These are phyloP conservation scores for Dactylellina drechsleri DNA, from an alignment of 2,329 filamentous ascomycete genomes.

Conservation along the genomic window DNA sequence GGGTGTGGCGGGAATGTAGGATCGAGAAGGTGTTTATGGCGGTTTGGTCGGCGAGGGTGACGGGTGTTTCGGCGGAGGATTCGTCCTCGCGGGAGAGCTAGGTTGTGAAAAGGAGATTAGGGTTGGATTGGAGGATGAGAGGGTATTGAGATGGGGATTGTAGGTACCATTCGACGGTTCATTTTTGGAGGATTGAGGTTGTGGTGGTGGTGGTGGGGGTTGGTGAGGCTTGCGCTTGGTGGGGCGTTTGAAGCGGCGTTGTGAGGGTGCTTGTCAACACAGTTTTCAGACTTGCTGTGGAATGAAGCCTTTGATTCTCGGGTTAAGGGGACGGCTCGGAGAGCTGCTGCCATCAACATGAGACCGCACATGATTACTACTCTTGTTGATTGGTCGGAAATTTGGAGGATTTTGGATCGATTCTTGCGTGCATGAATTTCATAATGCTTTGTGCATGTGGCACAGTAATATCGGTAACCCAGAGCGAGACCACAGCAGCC, in stretches of 20 bases:
- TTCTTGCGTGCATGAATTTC: too few species aligned
- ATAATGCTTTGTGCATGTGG: too few species aligned
- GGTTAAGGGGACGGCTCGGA: too few species aligned
- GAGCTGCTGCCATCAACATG: too few species aligned
- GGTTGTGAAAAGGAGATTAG: background rate
- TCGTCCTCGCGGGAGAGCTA: slow-evolving; percentile 96
- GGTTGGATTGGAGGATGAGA: slow-evolving; percentile 20
- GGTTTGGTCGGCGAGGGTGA: slow-evolving; percentile 95
- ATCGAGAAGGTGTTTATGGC: slow-evolving; percentile 98
- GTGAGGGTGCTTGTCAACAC: background rate
- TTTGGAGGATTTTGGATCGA: too few species aligned
- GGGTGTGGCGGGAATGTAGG: slow-evolving; percentile 80
- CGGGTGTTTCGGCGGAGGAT: slow-evolving; percentile 81
- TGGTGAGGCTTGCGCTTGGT: slow-evolving; percentile 21
- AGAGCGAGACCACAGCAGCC: too few species aligned
- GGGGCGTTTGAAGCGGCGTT: background rate
- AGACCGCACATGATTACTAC: too few species aligned
- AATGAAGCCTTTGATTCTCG: too few species aligned
- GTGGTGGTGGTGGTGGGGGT: slow-evolving; percentile 12
- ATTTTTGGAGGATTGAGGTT: slow-evolving; percentile 37
- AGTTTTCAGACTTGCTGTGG: background rate
- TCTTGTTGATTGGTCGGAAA: too few species aligned
- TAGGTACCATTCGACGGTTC: slow-evolving; percentile 52
- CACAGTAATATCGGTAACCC: too few species aligned
- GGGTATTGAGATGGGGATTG: background rate